phyloP scores from a whole-genome alignment of 768 basidiomycete genomes.

The Crepidotus variabilis region DNA sequence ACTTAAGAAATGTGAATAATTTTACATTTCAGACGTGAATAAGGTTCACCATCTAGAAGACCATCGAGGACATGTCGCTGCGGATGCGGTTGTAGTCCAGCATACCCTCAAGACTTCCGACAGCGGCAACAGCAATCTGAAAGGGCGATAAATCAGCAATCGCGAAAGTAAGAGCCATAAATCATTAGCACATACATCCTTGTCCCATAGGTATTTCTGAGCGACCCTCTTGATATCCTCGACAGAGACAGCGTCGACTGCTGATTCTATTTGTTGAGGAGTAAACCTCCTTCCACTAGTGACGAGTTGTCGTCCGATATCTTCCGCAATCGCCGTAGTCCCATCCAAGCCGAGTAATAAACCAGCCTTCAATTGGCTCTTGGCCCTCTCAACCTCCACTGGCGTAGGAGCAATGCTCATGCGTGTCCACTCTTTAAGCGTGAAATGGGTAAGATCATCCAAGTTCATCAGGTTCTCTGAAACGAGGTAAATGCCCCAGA shows the following conservation, averaged over 20 bases:
- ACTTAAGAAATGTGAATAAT: not conserved
- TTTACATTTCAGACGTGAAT: not conserved
- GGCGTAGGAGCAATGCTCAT: conserved; percentile 86
- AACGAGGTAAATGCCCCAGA: conserved; percentile 98
- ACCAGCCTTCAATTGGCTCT: conserved; percentile 96
- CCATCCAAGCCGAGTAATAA: conserved; percentile 89
- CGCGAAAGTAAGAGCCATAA: not conserved
- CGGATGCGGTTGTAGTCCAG: conserved; percentile 93
- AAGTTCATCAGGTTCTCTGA: conserved; percentile 93
- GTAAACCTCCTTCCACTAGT: conserved; percentile 89
- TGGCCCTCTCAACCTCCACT: conserved; percentile 93
- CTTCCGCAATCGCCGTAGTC: conserved; percentile 95
- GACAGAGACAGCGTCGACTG: conserved; percentile 83
- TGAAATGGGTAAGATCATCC: conserved; percentile 92
- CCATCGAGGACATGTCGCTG: conserved; percentile 76
- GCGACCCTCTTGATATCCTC: conserved; percentile 93
- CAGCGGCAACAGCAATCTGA: conserved; percentile 81
- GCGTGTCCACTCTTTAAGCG: conserved; percentile 91
- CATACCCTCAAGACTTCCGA: conserved; percentile 88
- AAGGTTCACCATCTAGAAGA: conserved; percentile 45
- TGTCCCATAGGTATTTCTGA: conserved; percentile 96
- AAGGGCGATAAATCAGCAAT: conserved; percentile 8
- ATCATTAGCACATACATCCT: conserved; percentile 61
- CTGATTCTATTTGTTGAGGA: conserved; percentile 90
- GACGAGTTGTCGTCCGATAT: conserved; percentile 96